Evolutionary conservation across 257 asterid species (phyloP).

Genomic region (Nicotiana otophora): DNA sequence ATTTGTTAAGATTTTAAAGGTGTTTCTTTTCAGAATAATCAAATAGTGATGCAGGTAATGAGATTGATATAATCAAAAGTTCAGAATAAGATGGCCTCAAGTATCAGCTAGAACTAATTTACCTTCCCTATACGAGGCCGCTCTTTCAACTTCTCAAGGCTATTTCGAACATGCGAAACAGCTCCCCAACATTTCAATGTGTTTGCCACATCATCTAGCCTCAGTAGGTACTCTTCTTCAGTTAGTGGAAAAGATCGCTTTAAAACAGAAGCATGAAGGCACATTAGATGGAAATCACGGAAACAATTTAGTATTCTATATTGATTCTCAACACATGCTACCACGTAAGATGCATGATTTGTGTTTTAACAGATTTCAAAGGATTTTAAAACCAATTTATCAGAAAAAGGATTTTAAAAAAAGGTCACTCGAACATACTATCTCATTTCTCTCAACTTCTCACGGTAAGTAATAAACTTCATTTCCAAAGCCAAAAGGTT

Average conservation of each 20-base stretch:
- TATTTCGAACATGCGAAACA: conserved; percentile 83
- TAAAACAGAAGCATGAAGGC: conserved; percentile 19
- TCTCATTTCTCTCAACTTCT: not conserved
- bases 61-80: not conserved
- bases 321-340: not conserved
- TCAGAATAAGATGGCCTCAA: not conserved
- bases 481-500: not conserved
- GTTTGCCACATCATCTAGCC: conserved; percentile 96
- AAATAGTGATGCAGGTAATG: not conserved
- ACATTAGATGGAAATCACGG: conserved; percentile 17
- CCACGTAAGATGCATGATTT: not conserved
- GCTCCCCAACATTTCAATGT: conserved; percentile 97
- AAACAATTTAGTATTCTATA: not conserved
- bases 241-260: conserved; percentile 89
- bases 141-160: conserved; percentile 75
- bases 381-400: not conserved
- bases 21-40: not conserved
- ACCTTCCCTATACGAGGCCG: conserved; percentile 95
- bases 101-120: not conserved
- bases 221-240: conserved; percentile 86
- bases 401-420: not conserved
- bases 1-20: not conserved
- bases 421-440: not conserved
- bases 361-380: not conserved
- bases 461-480: not conserved